These are phyloP conservation scores for Hygrophorus pudorinus DNA, from an alignment of 768 basidiomycete genomes.

Conservation along the genomic window DNA sequence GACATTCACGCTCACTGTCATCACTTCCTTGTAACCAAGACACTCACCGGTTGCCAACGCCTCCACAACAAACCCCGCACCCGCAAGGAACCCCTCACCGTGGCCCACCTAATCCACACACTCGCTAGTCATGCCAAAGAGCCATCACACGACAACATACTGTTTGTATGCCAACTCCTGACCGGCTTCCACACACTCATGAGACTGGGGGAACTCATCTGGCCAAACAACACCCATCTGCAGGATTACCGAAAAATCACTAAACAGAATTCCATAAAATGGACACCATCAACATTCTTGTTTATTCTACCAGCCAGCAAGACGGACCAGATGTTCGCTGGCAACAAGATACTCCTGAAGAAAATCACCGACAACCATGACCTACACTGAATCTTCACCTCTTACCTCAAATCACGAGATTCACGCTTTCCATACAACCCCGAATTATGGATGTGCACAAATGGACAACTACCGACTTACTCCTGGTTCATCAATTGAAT, in stretches of 20 bases:
- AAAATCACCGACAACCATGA: too few species aligned
- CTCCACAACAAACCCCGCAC: constrained; percentile 4
- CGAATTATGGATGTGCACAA: constrained; percentile 22
- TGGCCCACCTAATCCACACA: too few species aligned
- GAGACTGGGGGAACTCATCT: too few species aligned
- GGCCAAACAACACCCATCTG: too few species aligned
- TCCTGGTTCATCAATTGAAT: constrained; percentile 26
- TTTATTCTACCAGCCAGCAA: too few species aligned
- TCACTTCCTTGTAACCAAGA: constrained; percentile 15
- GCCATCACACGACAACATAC: constrained; percentile 12
- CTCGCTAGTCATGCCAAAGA: too few species aligned
- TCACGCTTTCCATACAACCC: constrained; percentile 15
- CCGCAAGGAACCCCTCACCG: constrained; percentile 15
- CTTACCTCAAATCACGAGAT: constrained; percentile 20
- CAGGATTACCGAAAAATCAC: too few species aligned
- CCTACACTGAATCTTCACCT: too few species aligned
- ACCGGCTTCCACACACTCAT: constrained; percentile 13
- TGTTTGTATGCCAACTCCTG: constrained; percentile 12
- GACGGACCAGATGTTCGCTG: too few species aligned
- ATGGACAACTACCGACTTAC: constrained; percentile 22
- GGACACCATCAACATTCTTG: too few species aligned
- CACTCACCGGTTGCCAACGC: constrained; percentile 16
- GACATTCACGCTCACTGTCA: constrained; percentile 12
- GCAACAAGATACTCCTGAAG: too few species aligned
- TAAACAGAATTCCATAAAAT: too few species aligned